Conservation (phyloP, 495 filamentous ascomycete species). For the Talaromyces stipitatus region DNA sequence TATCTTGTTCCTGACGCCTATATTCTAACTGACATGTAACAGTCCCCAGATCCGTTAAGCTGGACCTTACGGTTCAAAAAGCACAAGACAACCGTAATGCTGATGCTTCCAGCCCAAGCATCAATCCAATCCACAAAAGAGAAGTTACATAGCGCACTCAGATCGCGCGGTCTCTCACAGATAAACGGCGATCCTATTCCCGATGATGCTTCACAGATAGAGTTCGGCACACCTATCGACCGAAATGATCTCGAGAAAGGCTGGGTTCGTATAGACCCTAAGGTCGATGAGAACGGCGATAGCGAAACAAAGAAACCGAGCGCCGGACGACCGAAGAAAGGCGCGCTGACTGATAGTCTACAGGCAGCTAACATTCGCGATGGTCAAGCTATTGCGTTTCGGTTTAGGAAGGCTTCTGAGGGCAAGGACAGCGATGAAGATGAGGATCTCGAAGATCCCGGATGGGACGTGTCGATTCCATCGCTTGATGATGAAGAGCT, state of each 20-base stretch:
- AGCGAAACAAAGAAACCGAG: conserved; percentile 35
- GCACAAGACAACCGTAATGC: conserved; percentile 67
- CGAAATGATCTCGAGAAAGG: conserved; percentile 47
- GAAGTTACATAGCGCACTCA: conserved; percentile 52
- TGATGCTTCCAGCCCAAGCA: conserved; percentile 56
- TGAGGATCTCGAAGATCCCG: conserved; percentile 38
- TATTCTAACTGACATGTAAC: background rate
- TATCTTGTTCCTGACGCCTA: background rate
- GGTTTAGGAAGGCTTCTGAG: conserved; percentile 30
- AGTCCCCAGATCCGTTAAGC: conserved; percentile 29
- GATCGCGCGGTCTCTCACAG: conserved; percentile 29
- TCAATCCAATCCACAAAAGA: conserved; percentile 53
- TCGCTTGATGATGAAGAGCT: conserved; percentile 48
- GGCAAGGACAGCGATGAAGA: conserved; percentile 12
- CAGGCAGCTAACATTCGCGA: conserved; percentile 47
- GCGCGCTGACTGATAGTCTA: conserved; percentile 31
- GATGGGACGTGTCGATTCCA: conserved; percentile 61
- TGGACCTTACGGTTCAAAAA: conserved; percentile 73
- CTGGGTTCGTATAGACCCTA: conserved; percentile 43
- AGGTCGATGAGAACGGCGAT: conserved; percentile 25
- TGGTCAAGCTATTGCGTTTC: conserved; percentile 62
- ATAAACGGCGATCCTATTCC: conserved; percentile 44
- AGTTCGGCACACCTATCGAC: conserved; percentile 48
- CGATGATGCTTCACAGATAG: conserved; percentile 36
- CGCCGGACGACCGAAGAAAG: conserved; percentile 23